These are phyloP conservation scores for Dipteronia sinensis DNA, from an alignment of 345 rosid genomes.

Conservation along the genomic window DNA sequence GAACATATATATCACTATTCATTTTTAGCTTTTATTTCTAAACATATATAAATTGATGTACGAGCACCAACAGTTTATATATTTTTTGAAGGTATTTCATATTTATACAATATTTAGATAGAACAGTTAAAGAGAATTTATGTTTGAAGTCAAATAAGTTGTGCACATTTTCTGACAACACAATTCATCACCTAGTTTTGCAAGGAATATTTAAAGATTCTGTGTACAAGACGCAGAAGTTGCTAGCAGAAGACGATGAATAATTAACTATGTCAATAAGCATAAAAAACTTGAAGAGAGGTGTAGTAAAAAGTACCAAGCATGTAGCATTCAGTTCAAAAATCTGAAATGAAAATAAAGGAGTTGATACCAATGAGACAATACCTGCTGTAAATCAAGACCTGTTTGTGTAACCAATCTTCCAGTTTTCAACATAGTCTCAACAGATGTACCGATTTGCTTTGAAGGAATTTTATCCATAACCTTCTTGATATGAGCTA, in stretches of 20 bases:
- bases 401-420: slow-evolving; percentile 70
- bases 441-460: slow-evolving; percentile 60
- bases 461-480: slow-evolving; percentile 53
- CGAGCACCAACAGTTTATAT: not conserved
- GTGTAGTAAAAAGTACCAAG: not conserved
- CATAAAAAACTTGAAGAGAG: not conserved
- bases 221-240: not conserved
- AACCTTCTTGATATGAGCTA: slow-evolving; percentile 63
- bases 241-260: not conserved
- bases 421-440: slow-evolving; percentile 80
- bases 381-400: slow-evolving; percentile 91
- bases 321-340: not conserved
- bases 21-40: too few relatives aligned
- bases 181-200: not conserved
- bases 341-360: not conserved
- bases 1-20: too few relatives aligned
- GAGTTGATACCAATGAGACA: slow-evolving; percentile 11
- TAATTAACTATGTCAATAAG: not conserved
- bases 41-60: not conserved
- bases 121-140: not conserved
- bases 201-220: not conserved
- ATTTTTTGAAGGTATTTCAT: not conserved
- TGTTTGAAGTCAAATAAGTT: not conserved
- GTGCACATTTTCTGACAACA: not conserved
- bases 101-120: not conserved